Percentiles rank a stretch among this genome's conserved stretches.
Evolutionary conservation across 2,329 filamentous ascomycete species (phyloP).

Genomic region (Cladophialophora immunda): DNA sequence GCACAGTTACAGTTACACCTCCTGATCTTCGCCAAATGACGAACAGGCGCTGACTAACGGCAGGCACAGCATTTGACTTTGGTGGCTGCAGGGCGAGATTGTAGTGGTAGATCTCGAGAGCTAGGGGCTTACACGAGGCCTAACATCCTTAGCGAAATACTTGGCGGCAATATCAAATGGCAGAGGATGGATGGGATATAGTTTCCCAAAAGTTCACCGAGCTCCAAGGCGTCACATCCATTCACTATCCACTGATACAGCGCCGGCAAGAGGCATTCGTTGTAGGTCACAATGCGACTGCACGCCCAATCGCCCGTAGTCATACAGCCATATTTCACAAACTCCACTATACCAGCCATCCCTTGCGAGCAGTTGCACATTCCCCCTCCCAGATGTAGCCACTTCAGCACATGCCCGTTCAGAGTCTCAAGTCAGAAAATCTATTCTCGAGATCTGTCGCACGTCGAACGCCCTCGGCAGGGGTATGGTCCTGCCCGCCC

Average conservation of each 20-base stretch:
- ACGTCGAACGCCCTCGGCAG: constrained; percentile 3
- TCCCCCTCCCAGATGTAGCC: not conserved
- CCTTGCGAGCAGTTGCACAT: not conserved
- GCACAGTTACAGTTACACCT: not conserved
- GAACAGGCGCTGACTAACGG: not conserved
- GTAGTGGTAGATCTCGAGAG: not conserved
- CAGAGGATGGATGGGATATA: not conserved
- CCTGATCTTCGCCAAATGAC: not conserved
- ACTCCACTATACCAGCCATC: not conserved
- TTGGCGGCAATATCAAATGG: not conserved
- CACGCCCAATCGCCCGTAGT: not conserved
- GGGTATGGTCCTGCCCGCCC: constrained; percentile 40
- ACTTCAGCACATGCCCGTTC: not conserved
- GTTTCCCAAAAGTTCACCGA: not conserved
- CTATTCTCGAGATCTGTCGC: constrained; percentile 8
- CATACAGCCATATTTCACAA: not conserved
- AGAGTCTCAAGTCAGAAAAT: not conserved
- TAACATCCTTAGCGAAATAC: not conserved
- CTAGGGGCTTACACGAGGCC: not conserved
- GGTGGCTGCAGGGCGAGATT: not conserved
- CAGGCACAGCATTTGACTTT: not conserved
- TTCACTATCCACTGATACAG: not conserved
- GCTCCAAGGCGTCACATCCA: not conserved
- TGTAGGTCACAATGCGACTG: not conserved
- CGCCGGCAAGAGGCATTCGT: not conserved